Evolutionary conservation across 441 rosid species (phyloP).

Genomic region (Syzygium syzygioides): DNA sequence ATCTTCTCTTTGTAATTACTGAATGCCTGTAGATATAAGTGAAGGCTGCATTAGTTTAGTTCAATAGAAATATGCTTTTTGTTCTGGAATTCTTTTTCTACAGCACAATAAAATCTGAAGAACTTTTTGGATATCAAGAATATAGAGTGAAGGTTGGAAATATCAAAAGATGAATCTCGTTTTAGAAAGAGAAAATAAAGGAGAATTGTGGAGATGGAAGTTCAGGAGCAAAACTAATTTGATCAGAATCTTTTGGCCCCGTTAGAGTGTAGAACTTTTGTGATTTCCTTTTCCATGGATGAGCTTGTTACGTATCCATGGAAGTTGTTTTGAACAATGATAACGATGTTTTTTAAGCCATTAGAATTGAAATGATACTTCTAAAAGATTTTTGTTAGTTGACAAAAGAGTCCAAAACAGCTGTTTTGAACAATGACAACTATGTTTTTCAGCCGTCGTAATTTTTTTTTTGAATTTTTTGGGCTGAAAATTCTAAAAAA

Average conservation of each 20-base stretch:
- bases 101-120: not conserved
- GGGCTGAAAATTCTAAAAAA: not conserved
- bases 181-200: not conserved
- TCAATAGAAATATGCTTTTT: not conserved
- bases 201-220: not conserved
- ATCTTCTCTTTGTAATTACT: not conserved
- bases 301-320: not conserved
- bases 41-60: not conserved
- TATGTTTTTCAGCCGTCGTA: not conserved
- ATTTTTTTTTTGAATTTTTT: not conserved
- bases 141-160: not conserved
- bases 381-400: not conserved
- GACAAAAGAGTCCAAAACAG: not conserved
- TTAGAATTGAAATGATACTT: not conserved
- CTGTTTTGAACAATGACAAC: no score
- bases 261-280: not conserved
- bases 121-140: not conserved
- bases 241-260: not conserved
- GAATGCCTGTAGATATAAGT: not conserved
- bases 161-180: not conserved
- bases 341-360: not conserved
- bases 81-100: not conserved
- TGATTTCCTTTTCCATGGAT: not conserved
- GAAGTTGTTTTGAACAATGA: not conserved
- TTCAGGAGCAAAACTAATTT: not conserved